A percentile compares a stretch with the other conserved stretches of the same genome.
Evolutionary conservation across 345 rosid species (phyloP).

Genomic region (Syzygium grande): DNA sequence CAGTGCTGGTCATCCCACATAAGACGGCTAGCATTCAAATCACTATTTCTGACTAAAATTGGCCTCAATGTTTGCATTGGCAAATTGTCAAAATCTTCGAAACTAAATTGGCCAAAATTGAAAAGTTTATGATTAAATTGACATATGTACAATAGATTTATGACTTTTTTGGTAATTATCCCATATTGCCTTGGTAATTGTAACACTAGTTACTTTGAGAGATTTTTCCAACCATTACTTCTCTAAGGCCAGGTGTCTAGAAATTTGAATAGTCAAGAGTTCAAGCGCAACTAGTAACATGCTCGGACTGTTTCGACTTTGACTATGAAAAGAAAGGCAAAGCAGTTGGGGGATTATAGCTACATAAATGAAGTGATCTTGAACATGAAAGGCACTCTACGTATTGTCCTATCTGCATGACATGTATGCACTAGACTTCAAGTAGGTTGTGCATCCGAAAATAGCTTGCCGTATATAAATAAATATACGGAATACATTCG

Average conservation of each 20-base stretch:
- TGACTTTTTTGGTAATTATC: not conserved
- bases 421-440: not conserved
- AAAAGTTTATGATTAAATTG: not conserved
- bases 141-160: not conserved
- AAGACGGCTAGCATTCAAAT: not conserved
- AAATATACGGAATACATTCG: not conserved
- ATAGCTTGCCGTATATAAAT: not conserved
- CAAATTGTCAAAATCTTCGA: not conserved
- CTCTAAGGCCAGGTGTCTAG: not conserved
- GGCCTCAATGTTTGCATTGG: fast-evolving
- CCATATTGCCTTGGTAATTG: not conserved
- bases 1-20: fast-evolving
- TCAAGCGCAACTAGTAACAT: not conserved
- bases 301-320: not conserved
- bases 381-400: not conserved
- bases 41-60: fast-evolving
- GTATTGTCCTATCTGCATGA: not conserved
- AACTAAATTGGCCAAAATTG: not conserved
- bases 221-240: not conserved
- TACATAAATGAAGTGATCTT: not conserved
- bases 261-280: not conserved
- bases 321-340: not conserved
- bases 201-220: not conserved
- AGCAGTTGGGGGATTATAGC: not conserved
- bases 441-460: not conserved